Conservation (phyloP, 345 rosid genomes). For the Hibiscus syriacus region DNA sequence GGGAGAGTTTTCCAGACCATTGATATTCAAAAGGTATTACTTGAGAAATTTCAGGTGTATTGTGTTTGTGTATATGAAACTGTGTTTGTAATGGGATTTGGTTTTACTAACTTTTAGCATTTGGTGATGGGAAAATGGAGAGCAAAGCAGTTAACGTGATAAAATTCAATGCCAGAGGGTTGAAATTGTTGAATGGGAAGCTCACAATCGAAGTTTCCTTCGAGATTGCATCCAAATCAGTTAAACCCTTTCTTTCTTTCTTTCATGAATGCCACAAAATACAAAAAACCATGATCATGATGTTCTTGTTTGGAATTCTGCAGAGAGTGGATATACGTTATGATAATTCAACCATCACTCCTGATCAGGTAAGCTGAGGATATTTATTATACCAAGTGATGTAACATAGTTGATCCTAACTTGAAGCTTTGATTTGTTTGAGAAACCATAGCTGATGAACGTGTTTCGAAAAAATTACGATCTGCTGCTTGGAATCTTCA, state of each 20-base stretch:
- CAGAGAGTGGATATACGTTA: constrained; percentile 70
- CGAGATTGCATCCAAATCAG: constrained; percentile 53
- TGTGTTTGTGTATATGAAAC: not conserved
- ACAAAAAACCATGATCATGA: not conserved
- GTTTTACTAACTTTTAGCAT: constrained; percentile 13
- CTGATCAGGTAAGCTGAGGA: constrained; percentile 57
- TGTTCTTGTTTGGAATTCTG: constrained; percentile 10
- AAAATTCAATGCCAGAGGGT: constrained; percentile 71
- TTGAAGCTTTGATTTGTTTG: not conserved
- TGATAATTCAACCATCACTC: constrained; percentile 59
- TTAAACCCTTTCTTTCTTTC: constrained; percentile 38
- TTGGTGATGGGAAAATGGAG: constrained; percentile 43
- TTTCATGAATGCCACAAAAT: not conserved
- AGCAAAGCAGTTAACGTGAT: constrained; percentile 87
- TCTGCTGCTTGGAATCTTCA: constrained; percentile 63
- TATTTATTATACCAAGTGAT: not conserved
- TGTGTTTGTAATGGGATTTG: not conserved
- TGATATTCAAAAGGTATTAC: constrained; percentile 30
- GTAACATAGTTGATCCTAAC: not conserved
- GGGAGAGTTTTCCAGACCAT: constrained; percentile 73
- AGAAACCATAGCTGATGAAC: constrained; percentile 59
- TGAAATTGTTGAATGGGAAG: constrained; percentile 62
- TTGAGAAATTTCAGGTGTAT: not conserved
- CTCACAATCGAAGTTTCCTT: constrained; percentile 70
- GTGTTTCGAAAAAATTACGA: constrained; percentile 60